phyloP scores from a whole-genome alignment of 306 rosid genomes.

The Vigna reflexopilosa region DNA sequence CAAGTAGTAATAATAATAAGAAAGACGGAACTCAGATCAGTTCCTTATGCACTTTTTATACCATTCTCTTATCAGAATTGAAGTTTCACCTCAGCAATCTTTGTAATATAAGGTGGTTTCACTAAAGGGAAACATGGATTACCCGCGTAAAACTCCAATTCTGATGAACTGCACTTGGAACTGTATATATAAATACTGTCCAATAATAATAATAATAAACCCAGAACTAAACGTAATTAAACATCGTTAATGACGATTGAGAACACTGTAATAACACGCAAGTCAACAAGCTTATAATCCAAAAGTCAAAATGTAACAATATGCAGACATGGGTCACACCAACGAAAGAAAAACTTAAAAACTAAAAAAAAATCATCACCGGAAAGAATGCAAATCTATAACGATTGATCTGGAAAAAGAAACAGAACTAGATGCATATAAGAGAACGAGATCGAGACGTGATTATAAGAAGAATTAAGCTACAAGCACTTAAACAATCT shows the following conservation, averaged over 20 bases:
- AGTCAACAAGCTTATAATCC: conserved; percentile 37
- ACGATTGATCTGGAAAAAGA: conserved; percentile 18
- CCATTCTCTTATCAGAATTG: neutral
- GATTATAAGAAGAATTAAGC: conserved; percentile 3
- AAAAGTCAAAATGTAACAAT: conserved; percentile 37
- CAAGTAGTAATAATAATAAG: neutral
- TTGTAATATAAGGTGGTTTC: neutral
- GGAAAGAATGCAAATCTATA: neutral
- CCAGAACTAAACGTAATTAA: neutral
- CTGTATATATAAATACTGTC: neutral
- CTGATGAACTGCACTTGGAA: neutral
- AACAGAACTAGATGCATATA: neutral
- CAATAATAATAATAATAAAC: neutral
- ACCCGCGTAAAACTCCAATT: neutral
- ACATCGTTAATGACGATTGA: neutral
- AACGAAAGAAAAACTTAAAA: neutral
- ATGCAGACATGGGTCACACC: neutral
- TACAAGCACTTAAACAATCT: conserved; percentile 4
- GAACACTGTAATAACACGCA: conserved; percentile 12
- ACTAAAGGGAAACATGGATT: neutral
- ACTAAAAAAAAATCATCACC: neutral
- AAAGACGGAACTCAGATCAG: neutral
- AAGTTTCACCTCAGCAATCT: neutral
- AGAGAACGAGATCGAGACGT: conserved; percentile 10
- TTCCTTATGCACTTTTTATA: neutral